Evolutionary conservation across 2,329 filamentous ascomycete species (phyloP).

Genomic region (Dryadomyces quercus-mongolicae): DNA sequence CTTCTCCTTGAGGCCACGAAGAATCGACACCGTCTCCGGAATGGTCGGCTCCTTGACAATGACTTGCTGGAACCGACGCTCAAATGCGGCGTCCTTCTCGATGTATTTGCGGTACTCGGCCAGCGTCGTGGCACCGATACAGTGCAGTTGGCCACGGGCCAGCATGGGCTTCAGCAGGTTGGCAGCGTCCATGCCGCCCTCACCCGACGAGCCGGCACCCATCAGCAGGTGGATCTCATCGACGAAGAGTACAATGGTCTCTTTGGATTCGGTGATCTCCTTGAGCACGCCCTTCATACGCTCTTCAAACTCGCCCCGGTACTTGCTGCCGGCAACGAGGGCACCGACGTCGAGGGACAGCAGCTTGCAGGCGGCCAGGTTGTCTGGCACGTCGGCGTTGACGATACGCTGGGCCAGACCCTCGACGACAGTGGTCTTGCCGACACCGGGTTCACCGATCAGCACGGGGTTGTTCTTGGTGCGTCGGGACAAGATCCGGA

Average conservation of each 20-base stretch:
- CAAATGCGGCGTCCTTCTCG: constrained; percentile 95
- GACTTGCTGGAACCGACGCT: constrained; percentile 97
- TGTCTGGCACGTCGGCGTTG: constrained; percentile 92
- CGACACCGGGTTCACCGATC: constrained; percentile 95
- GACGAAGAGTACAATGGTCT: constrained; percentile 95
- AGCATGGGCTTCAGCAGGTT: constrained; percentile 98
- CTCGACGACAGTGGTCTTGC: constrained; percentile 96
- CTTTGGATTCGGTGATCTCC: constrained; percentile 87
- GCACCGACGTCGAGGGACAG: constrained; percentile 92
- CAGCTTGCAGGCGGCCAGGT: constrained; percentile 84
- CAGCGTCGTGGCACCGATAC: constrained; percentile 92
- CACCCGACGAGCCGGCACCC: constrained; percentile 88
- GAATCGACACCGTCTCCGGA: constrained; percentile 85
- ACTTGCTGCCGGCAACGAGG: constrained; percentile 94
- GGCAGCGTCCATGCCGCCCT: constrained; percentile 97
- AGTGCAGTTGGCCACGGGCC: constrained; percentile 90
- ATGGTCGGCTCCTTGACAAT: constrained; percentile 89
- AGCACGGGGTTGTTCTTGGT: constrained; percentile 99
- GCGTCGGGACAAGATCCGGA: constrained; percentile 81
- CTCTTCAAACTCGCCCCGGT: constrained; percentile 96
- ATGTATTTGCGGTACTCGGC: constrained; percentile 98
- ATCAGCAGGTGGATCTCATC: constrained; percentile 98
- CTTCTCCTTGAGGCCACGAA: constrained; percentile 95
- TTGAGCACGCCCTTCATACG: constrained; percentile 98
- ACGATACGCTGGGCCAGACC: constrained; percentile 91